Conservation (phyloP, 2,329 filamentous ascomycete genomes). For the Talaromyces sp. region DNA sequence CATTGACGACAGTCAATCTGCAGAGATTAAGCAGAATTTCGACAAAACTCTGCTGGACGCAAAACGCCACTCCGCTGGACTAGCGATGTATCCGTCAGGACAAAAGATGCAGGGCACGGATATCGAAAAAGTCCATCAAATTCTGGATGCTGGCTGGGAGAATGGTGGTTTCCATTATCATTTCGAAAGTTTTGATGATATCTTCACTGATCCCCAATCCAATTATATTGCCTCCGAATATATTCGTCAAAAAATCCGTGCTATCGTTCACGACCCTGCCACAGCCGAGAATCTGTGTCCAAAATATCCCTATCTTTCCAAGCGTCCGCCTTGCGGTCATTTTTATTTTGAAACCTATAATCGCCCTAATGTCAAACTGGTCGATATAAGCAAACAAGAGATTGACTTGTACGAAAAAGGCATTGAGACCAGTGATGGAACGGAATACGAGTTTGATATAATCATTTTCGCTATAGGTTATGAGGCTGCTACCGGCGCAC, state of each 20-base stretch:
- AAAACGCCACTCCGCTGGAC: neutral
- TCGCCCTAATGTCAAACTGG: conserved; percentile 39
- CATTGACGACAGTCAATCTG: neutral
- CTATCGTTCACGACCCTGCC: conserved; percentile 25
- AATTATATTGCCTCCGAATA: conserved; percentile 36
- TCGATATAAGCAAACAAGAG: conserved; percentile 25
- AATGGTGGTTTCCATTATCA: neutral
- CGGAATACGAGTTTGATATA: conserved; percentile 34
- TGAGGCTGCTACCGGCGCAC: conserved; percentile 37
- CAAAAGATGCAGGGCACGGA: neutral
- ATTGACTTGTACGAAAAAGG: conserved; percentile 28
- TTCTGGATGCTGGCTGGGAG: neutral
- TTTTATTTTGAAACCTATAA: conserved; percentile 27
- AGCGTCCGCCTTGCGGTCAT: conserved; percentile 15
- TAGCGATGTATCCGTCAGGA: neutral
- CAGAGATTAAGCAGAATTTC: neutral
- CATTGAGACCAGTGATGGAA: conserved; percentile 34
- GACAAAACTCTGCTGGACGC: neutral
- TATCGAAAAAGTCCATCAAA: neutral
- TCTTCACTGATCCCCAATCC: conserved; percentile 30
- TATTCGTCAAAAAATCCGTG: conserved; percentile 26
- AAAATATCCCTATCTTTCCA: conserved; percentile 7
- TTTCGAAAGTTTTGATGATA: conserved; percentile 19
- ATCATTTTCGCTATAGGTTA: conserved; percentile 21
- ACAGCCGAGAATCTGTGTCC: conserved; percentile 22